These are phyloP conservation scores for Sanghuangporus weigelae DNA, from an alignment of 1,284 basidiomycete species.

Conservation along the genomic window DNA sequence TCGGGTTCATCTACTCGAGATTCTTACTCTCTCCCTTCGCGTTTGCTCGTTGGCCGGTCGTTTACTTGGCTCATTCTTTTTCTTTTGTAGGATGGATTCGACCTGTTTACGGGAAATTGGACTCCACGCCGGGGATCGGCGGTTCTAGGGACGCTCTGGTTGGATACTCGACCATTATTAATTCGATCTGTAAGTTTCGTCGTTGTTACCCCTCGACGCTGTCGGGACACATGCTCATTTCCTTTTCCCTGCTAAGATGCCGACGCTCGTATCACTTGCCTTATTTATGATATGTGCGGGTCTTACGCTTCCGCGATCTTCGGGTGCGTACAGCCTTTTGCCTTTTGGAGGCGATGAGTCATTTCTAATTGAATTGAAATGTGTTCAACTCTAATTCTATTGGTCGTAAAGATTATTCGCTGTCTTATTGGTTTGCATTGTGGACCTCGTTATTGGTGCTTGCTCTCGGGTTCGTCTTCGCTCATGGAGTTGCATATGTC, in stretches of 20 bases:
- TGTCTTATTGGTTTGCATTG: constrained; percentile 73
- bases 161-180: constrained; percentile 75
- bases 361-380: not conserved
- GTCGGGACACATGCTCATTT: not conserved
- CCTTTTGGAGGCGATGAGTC: not conserved
- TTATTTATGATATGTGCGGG: constrained; percentile 85
- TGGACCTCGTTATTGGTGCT: constrained; percentile 66
- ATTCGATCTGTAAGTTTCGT: constrained; percentile 68
- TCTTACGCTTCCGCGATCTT: constrained; percentile 75
- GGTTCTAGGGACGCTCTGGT: constrained; percentile 59
- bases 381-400: constrained; percentile 14
- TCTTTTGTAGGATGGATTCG: constrained; percentile 74
- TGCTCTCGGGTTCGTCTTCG: constrained; percentile 65
- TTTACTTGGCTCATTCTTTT: not conserved
- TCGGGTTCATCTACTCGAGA: not conserved
- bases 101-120: constrained; percentile 92
- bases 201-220: not conserved
- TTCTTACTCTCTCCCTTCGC: not conserved
- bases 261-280: constrained; percentile 77
- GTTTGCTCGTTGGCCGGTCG: not conserved
- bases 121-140: constrained; percentile 69
- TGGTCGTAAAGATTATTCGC: constrained; percentile 59
- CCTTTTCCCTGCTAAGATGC: constrained; percentile 53
- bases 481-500: constrained; percentile 85
- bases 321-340: constrained; percentile 50